A percentile compares a stretch with the other conserved stretches of the same genome.
Conservation (phyloP, 2,329 filamentous ascomycete species). For the Clonostachys byssicola region DNA sequence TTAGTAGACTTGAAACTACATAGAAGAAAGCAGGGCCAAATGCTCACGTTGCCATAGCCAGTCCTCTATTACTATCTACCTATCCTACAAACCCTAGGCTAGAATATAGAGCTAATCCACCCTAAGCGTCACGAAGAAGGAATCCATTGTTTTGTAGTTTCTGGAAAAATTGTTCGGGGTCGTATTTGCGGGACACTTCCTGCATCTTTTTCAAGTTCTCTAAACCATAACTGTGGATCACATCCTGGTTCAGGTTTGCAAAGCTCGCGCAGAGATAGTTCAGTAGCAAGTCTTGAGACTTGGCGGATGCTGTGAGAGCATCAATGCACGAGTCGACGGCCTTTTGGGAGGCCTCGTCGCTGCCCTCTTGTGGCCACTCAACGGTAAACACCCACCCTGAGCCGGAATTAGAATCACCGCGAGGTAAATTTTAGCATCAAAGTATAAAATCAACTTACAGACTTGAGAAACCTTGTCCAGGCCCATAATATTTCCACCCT, state of each 20-base stretch:
- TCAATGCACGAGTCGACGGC: slow-evolving; percentile 1
- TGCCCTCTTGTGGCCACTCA: background rate
- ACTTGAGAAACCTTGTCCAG: slow-evolving; percentile 22
- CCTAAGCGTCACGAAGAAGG: background rate
- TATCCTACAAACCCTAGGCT: slow-evolving; percentile 21
- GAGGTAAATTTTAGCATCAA: no score
- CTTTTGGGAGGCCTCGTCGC: slow-evolving; percentile 1
- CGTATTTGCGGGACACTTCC: slow-evolving; percentile 8
- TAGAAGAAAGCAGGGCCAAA: no score
- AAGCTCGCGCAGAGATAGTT: slow-evolving; percentile 20
- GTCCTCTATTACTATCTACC: no score
- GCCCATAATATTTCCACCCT: slow-evolving; percentile 20
- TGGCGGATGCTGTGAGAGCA: slow-evolving; percentile 2
- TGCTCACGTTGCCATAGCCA: no score
- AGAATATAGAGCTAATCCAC: background rate
- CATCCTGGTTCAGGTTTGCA: slow-evolving; percentile 10
- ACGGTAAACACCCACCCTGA: background rate
- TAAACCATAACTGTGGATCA: slow-evolving; percentile 10
- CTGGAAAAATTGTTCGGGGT: slow-evolving; percentile 1
- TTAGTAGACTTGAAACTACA: no score
- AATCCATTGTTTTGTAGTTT: background rate
- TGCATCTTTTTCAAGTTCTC: slow-evolving; percentile 12
- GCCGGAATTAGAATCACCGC: no score
- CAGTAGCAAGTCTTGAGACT: slow-evolving; percentile 6
- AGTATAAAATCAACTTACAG: background rate